Evolutionary conservation across 2,329 filamentous ascomycete species (phyloP), one percentile per base, ranked within the genome.

Genomic region (Aspergillus fijiensis): DNA sequence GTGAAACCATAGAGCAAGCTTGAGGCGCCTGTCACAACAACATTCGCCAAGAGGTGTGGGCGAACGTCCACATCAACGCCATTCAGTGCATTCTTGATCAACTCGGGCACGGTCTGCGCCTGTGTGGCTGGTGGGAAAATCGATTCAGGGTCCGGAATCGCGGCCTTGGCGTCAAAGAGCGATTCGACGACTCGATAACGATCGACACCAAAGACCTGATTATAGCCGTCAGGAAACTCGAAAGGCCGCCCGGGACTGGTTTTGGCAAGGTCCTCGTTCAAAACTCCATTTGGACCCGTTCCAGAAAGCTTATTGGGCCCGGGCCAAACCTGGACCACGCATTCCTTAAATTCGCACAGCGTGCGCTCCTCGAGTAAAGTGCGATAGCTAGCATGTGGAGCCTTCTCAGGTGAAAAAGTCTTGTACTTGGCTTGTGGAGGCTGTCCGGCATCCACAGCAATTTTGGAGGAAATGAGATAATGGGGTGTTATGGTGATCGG

Each of bases 331-430:
- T 97, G 92, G 29, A 98, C 92, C 16, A 97, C 92, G 19, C 90
- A 96, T 79, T 99, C 96, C 80, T 99, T 99, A 85, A 96, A 99
- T 74, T 97, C 92, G 42, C 91, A 92, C 59, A 99, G 80, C 48
- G 96, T 89, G 56, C 94, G 90, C 76, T 98, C 95, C 80, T 99
- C 93, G 77, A 98, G 89, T 65, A 94, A 88, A 19, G 83, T 81
- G 61, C 89, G 87, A 84, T 93, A 98, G 1, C 90, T 92, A 29
- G 86, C 83, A 67, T 81, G 79, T 0, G 84, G 85, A 2, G 83
- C 79, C 57, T 78, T 78, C 80, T 69, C 84, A 70, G 74, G 82
- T 82, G 72, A 82, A 73, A 92, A 96, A 45, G 85, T 85, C 68
- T 87, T 88, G 76, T 91, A 88, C 52, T 84, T 87, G 47, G 88